Conservation (phyloP, 2,329 filamentous ascomycete genomes). For the Aspergillus jensenii region DNA sequence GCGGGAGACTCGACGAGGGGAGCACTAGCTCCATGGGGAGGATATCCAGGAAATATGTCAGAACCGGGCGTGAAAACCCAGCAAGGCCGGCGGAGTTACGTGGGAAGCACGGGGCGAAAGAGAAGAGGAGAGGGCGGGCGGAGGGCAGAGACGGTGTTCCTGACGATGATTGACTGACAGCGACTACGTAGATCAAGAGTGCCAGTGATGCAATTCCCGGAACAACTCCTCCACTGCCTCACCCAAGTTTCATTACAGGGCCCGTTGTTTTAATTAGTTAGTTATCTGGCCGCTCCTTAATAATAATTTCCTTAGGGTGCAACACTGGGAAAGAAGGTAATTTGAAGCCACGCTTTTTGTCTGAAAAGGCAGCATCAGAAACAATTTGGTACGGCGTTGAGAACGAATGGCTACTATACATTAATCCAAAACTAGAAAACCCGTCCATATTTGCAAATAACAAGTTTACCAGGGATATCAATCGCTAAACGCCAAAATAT, state of each 20-base stretch:
- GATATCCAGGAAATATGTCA: not conserved
- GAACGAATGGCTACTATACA: conserved; percentile 23
- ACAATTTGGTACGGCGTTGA: conserved; percentile 3
- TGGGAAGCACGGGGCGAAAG: not conserved
- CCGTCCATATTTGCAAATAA: conserved; percentile 11
- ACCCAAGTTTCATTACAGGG: not conserved
- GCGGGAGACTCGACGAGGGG: conserved; percentile 12
- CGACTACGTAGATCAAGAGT: conserved; percentile 9
- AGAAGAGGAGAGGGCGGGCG: not conserved
- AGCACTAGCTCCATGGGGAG: conserved; percentile 23
- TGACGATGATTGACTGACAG: conserved; percentile 6
- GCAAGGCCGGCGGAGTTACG: not conserved
- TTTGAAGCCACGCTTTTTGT: not conserved
- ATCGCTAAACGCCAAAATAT: conserved; percentile 9
- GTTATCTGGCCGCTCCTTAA: not conserved
- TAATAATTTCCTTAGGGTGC: not conserved
- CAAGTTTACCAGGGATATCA: conserved; percentile 12
- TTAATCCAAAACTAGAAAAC: not conserved
- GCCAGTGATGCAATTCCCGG: conserved; percentile 13
- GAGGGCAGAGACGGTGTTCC: not conserved
- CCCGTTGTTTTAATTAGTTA: not conserved
- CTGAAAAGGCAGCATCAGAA: not conserved
- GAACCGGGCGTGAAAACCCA: not conserved
- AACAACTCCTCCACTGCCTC: not conserved
- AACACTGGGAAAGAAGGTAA: no score